phyloP scores from a whole-genome alignment of 345 rosid genomes.

The Atalantia buxifolia region DNA sequence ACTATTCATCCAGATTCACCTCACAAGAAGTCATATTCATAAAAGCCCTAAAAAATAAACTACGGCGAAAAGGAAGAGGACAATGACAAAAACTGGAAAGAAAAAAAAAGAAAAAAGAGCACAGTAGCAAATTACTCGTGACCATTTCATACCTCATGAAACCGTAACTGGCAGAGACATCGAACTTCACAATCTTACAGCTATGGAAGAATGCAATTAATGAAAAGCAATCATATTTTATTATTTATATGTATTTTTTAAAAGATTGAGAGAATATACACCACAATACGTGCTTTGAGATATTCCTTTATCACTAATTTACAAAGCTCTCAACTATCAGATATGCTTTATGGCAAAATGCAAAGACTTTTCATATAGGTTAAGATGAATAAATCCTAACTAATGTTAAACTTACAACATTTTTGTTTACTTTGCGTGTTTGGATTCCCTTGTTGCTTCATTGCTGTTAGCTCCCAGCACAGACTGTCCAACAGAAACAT shows the following conservation, averaged over 20 bases:
- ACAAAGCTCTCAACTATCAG: neutral
- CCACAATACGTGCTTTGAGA: neutral
- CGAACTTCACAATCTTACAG: neutral
- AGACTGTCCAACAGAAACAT: constrained; percentile 23
- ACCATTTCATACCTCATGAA: no score
- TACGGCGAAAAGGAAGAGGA: neutral
- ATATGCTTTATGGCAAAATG: neutral
- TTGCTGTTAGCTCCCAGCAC: constrained; percentile 24
- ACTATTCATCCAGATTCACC: neutral
- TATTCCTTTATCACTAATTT: neutral
- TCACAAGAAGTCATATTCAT: no score
- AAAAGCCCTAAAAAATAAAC: no score
- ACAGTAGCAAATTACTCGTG: no score
- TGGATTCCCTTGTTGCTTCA: constrained; percentile 11
- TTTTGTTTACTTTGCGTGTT: constrained; percentile 4
- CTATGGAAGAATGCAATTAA: neutral
- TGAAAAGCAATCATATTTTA: neutral
- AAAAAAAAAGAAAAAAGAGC: no score
- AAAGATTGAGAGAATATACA: neutral
- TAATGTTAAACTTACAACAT: constrained; percentile 1
- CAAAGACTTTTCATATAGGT: constrained; percentile 11
- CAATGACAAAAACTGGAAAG: neutral
- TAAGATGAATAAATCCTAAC: constrained; percentile 4
- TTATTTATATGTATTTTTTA: neutral
- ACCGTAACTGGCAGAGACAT: no score